Evolutionary conservation across 768 basidiomycete species (phyloP).

Genomic region (Erythrobasidium yunnanense): DNA sequence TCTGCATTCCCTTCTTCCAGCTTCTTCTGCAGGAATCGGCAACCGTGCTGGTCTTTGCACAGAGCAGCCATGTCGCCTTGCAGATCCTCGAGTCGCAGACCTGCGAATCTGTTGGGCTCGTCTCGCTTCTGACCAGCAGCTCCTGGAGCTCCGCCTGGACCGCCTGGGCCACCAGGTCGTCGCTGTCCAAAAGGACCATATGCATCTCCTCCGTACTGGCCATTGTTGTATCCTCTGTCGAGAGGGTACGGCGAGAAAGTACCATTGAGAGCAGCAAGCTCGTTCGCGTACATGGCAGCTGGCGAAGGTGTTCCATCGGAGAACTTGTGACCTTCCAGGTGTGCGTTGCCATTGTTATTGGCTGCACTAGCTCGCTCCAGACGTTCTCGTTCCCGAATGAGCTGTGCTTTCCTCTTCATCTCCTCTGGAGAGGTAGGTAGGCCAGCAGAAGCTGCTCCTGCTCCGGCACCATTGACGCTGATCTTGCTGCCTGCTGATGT

Average conservation of each 20-base stretch:
- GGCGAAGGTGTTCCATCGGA: constrained; percentile 28
- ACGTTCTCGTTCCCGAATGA: constrained; percentile 11
- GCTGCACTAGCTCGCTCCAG: constrained; percentile 6
- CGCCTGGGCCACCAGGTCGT: neutral
- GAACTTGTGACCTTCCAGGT: constrained; percentile 21
- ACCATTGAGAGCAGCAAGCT: constrained; percentile 21
- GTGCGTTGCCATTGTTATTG: constrained; percentile 23
- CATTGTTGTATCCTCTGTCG: neutral
- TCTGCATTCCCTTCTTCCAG: constrained; percentile 89
- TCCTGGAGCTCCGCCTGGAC: neutral
- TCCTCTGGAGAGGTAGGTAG: constrained; percentile 9
- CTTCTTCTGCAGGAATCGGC: constrained; percentile 96
- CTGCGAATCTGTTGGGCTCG: constrained; percentile 83
- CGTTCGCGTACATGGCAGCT: constrained; percentile 28
- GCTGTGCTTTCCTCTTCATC: constrained; percentile 23
- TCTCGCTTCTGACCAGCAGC: constrained; percentile 6
- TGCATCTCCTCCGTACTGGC: neutral
- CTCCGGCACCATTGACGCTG: constrained; percentile 21
- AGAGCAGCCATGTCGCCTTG: constrained; percentile 84
- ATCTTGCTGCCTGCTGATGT: neutral
- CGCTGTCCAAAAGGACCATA: constrained; percentile 12
- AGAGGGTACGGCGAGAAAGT: constrained; percentile 15
- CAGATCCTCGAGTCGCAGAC: constrained; percentile 86
- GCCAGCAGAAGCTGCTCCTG: constrained; percentile 29
- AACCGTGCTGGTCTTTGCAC: constrained; percentile 99